Conservation (phyloP, 2,329 filamentous ascomycete genomes). For the Colletotrichum aenigma region DNA sequence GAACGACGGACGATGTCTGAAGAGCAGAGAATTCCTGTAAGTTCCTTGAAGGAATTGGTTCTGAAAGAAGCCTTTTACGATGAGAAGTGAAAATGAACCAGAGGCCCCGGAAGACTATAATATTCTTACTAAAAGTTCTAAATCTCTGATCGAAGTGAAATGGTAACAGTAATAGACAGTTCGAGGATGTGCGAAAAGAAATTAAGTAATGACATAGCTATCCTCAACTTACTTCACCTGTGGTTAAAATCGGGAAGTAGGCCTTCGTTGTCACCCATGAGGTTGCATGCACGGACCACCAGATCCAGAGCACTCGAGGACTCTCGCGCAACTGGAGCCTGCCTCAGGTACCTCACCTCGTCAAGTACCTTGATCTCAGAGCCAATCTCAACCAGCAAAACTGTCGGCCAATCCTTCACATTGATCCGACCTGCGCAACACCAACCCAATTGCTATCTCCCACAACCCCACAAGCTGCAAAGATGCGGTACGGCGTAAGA, state of each 20-base stretch:
- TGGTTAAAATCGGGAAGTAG: not conserved
- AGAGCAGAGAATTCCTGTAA: not conserved
- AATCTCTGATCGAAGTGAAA: not conserved
- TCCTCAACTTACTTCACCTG: not conserved
- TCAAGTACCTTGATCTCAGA: not conserved
- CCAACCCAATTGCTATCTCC: not conserved
- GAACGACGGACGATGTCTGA: not conserved
- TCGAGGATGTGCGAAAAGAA: not conserved
- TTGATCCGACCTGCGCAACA: not conserved
- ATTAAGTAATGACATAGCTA: not conserved
- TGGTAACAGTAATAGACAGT: not conserved
- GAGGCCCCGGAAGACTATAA: not conserved
- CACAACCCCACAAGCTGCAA: constrained; percentile 5
- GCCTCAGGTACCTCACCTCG: not conserved
- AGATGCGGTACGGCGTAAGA: constrained; percentile 53
- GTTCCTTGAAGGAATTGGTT: not conserved
- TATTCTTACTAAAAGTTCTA: not conserved
- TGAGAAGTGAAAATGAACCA: not conserved
- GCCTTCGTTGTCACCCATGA: not conserved
- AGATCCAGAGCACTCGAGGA: not conserved
- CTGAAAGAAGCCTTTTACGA: not conserved
- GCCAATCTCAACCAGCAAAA: not conserved
- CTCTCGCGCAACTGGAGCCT: not conserved
- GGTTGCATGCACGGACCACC: not conserved
- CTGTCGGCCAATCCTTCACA: not conserved